phyloP scores from a whole-genome alignment of 345 rosid genomes.

The Cardamine chenopodiifolia region DNA sequence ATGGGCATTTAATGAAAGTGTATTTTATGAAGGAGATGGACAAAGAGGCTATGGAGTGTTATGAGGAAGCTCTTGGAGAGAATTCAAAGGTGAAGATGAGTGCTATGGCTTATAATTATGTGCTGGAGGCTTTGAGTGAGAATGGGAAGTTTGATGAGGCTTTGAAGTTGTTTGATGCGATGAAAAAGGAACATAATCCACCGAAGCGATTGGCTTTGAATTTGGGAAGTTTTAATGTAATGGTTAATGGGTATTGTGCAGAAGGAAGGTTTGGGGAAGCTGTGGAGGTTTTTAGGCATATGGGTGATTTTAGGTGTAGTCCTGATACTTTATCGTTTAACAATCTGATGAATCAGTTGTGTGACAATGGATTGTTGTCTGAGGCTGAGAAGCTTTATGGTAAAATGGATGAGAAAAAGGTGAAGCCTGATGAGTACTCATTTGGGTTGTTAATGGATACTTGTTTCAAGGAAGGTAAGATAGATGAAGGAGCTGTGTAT shows the following conservation, averaged over 20 bases:
- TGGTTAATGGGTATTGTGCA: constrained; percentile 74
- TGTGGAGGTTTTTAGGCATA: constrained; percentile 64
- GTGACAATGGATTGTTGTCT: constrained; percentile 62
- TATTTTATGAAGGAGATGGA: constrained; percentile 76
- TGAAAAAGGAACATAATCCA: constrained; percentile 67
- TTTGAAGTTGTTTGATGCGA: constrained; percentile 66
- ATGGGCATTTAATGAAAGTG: constrained; percentile 79
- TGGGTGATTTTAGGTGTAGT: constrained; percentile 65
- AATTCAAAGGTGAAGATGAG: constrained; percentile 66
- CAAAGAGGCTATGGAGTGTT: constrained; percentile 78
- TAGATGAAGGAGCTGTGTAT: constrained; percentile 82
- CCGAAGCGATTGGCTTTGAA: constrained; percentile 66
- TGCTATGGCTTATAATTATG: constrained; percentile 65
- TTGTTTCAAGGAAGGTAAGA: constrained; percentile 60
- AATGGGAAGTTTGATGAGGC: constrained; percentile 78
- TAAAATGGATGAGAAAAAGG: constrained; percentile 80
- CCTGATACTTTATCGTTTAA: constrained; percentile 73
- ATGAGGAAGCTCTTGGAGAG: constrained; percentile 58
- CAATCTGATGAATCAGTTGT: constrained; percentile 78
- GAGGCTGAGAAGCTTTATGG: constrained; percentile 74
- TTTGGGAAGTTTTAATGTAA: constrained; percentile 87
- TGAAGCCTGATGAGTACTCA: constrained; percentile 85
- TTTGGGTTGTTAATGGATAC: constrained; percentile 74
- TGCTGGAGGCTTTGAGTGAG: constrained; percentile 74
- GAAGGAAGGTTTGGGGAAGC: constrained; percentile 70